Base-by-base conservation (phyloP, 2,329 filamentous ascomycete genomes). In the Domatiomyces catenatus region DNA sequence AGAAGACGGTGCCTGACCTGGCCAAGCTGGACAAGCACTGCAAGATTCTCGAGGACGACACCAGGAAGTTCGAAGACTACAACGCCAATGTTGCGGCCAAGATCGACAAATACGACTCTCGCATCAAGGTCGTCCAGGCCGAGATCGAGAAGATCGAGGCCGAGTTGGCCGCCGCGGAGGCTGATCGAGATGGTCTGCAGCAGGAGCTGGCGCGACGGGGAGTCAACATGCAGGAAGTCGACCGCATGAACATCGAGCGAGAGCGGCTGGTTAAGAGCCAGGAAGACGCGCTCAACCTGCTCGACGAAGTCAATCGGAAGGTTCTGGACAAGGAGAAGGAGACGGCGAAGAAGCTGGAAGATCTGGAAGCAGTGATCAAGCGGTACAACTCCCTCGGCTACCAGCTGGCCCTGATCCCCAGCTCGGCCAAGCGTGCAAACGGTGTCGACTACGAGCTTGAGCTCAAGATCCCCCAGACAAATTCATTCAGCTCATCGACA, bases 151-250 rank as follows among this genome's bases (percentile, higher is more conserved):
- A 89, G 64, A 77, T 87, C 19, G 73, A 82, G 49, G 70, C 75
- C 7, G 88, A 94, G 60, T 71, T 94, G 32, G 75, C 78, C 52
- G 84, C 86, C 60, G 84, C 84, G 0, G 89, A 96, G 57, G 81
- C 84, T 15, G 92, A 98, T 65, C 80, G 87, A 54, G 71, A 79
- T 43, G 75, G 76, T 26, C 75, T 98, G 8, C 90, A 96, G 65
- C 81, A 83, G 52, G 81, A 84, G 26, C 88, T 98, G 24, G 92
- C 96, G 66, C 82, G 84, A 59, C 87, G 94, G 63, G 92, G 92
- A 2, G 89, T 98, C 64, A 93, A 88, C 61, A 93, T 95, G 69
- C 85, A 92, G 69, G 92, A 98, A 75, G 96, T 98, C 63, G 92
- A 98, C 75, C 87, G 92, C 66, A 95, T 98, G 90, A 94, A 88